Evolutionary conservation across 2,329 filamentous ascomycete species (phyloP), one percentile per base, ranked within the genome.

Genomic region (Fusarium aywerte): DNA sequence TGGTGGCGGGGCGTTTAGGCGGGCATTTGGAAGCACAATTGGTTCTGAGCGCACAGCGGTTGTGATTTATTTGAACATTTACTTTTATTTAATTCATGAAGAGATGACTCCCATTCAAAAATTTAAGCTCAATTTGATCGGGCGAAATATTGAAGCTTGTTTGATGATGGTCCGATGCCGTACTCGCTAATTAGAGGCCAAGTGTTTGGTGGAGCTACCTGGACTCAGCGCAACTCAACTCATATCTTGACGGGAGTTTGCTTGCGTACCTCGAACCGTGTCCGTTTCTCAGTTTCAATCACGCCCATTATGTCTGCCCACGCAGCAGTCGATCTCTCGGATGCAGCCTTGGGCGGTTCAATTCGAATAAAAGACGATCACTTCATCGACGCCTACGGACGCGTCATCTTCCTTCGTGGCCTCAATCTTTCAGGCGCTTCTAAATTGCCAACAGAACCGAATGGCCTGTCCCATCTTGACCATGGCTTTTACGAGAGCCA

Each of bases 401-500:
- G 79, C 53, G 75, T 75, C n/a, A 65, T 81, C 40, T 72, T 74
- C 15, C 71, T 81, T 31, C 79, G 78, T n/a, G 79, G 79, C 5
- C 76, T 81, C 49, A 81, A 81, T 67, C 76, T 81, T 36, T 78
- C 79, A 4, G 79, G 79, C 33, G 76, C 76, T 35, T 79, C 77
- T 67, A 81, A 81, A 67, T 67, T 79, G 35, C 79, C 79, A 16
- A 78, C 74, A n/a, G 57, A 62, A 35, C 77, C 77, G 4, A 75
- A 77, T 38, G 77, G 77, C 39, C 71, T 80, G 11, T 77, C 78
- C 8, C 78, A 80, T 59, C 76, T 80, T 33, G 78, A 77, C 36
- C 73, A 79, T 13, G 77, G 76, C 60, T 81, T 81, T 68, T 81
- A 79, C 62, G 74, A 80, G 54, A 77, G 75, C 39, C 77, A 78